A percentile compares a stretch with the other conserved stretches of the same genome.
Conservation (phyloP, 306 rosid species). For the Vigna angularis region DNA sequence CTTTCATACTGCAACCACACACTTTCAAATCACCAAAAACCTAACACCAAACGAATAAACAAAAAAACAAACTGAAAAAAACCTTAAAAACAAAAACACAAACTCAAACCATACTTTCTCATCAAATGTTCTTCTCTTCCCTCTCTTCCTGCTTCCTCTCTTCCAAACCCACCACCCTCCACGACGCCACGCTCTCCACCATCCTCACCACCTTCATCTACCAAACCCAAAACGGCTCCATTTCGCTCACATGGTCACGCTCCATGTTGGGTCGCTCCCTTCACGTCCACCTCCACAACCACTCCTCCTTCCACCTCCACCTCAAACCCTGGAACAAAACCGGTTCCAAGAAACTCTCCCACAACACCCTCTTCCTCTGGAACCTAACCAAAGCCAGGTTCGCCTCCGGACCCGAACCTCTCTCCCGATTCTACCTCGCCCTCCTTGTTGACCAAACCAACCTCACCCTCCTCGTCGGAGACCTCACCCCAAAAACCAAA, state of each 20-base stretch:
- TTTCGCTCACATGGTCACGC: slow-evolving; percentile 87
- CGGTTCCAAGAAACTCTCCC: slow-evolving; percentile 64
- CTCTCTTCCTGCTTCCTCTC: slow-evolving; percentile 56
- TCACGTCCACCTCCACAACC: slow-evolving; percentile 58
- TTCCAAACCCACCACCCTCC: slow-evolving; percentile 31
- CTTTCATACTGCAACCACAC: not conserved
- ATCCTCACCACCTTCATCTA: slow-evolving; percentile 73
- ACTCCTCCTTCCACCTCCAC: slow-evolving; percentile 64
- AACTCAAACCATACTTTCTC: not conserved
- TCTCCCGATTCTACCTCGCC: slow-evolving; percentile 64
- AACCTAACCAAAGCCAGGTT: slow-evolving; percentile 67
- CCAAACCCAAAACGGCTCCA: slow-evolving; percentile 69
- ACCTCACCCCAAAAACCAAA: slow-evolving; percentile 25
- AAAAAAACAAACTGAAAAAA: not conserved
- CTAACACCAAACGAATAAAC: not conserved
- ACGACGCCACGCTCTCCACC: slow-evolving; percentile 51
- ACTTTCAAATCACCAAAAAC: not conserved
- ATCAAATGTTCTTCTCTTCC: slow-evolving; percentile 54
- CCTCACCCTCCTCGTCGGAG: slow-evolving; percentile 66
- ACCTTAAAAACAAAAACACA: not conserved
- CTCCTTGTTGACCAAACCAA: slow-evolving; percentile 55
- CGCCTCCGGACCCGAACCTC: slow-evolving; percentile 69
- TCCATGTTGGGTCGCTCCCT: slow-evolving; percentile 81
- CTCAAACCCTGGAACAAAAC: slow-evolving; percentile 72
- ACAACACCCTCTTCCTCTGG: slow-evolving; percentile 62